Percentiles rank a stretch among this genome's conserved stretches.
These are phyloP conservation scores for Sporisorium exsertum DNA, from an alignment of 1,284 basidiomycete species.

Conservation along the genomic window DNA sequence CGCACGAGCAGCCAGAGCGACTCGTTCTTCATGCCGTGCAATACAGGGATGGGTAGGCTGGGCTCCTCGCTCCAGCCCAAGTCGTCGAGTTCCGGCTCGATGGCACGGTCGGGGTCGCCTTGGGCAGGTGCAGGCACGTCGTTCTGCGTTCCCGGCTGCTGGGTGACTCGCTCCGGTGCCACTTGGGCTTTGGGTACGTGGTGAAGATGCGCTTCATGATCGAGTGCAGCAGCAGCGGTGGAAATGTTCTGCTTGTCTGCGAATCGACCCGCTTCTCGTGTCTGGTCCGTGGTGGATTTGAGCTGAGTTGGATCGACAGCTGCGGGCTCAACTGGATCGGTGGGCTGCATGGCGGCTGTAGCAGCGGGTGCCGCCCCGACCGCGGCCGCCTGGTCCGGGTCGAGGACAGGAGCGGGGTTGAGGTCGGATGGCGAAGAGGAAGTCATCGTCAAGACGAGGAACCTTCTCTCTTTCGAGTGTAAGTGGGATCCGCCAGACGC, in stretches of 20 bases:
- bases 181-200: conserved; percentile 44
- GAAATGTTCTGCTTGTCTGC: conserved; percentile 26
- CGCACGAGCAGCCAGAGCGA: conserved; percentile 71
- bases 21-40: conserved; percentile 70
- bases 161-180: conserved; percentile 35
- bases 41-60: conserved; percentile 53
- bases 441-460: conserved; percentile 11
- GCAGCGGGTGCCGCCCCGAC: conserved; percentile 15
- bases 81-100: conserved; percentile 58
- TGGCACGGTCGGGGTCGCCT: conserved; percentile 48
- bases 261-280: conserved; percentile 28
- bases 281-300: conserved; percentile 10
- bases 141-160: conserved; percentile 27
- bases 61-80: conserved; percentile 62
- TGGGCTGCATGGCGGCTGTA: conserved; percentile 21
- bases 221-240: conserved; percentile 30
- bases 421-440: conserved; percentile 9
- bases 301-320: conserved; percentile 28
- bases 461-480: conserved; percentile 1
- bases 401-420: conserved; percentile 34
- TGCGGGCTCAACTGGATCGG: conserved; percentile 19
- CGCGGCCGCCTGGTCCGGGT: conserved; percentile 48
- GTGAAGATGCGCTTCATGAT: conserved; percentile 47
- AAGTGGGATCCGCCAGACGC: not conserved
- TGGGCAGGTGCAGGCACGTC: conserved; percentile 40